Conservation (phyloP, 768 basidiomycete genomes). For the Mycena galopus region DNA sequence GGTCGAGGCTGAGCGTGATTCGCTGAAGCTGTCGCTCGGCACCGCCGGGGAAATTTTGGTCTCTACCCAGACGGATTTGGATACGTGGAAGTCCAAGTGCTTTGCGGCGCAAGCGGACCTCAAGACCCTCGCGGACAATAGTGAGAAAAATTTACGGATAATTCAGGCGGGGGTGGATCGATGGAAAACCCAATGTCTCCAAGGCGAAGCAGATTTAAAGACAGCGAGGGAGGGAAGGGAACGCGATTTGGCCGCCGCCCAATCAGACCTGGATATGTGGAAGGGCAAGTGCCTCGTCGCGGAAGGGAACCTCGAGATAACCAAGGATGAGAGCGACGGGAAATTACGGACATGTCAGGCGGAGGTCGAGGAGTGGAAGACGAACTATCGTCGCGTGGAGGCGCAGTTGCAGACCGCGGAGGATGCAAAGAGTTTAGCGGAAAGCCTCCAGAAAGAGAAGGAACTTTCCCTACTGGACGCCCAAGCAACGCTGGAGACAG, state of each 20-base stretch:
- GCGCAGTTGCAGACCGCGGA: not conserved
- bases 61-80: not conserved
- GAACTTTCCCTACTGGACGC: not conserved
- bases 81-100: constrained; percentile 19
- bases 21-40: not conserved
- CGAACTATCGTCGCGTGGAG: not conserved
- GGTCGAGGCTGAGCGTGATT: constrained; percentile 6
- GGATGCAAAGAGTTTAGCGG: not conserved
- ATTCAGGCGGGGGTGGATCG: not conserved
- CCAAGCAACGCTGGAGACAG: not conserved
- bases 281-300: constrained; percentile 11
- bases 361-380: constrained; percentile 1
- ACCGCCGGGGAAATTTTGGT: not conserved
- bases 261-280: not conserved
- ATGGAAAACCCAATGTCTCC: not conserved
- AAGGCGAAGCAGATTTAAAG: not conserved
- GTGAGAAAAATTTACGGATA: not conserved
- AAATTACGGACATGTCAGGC: not conserved
- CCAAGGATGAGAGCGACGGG: not conserved
- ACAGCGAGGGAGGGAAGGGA: not conserved
- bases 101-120: constrained; percentile 1
- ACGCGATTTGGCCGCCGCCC: not conserved
- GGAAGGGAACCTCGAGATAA: not conserved
- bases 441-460: not conserved
- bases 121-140: not conserved